Conservation (phyloP, 148 eudicot species). For the Vaccinium myrtillus region DNA sequence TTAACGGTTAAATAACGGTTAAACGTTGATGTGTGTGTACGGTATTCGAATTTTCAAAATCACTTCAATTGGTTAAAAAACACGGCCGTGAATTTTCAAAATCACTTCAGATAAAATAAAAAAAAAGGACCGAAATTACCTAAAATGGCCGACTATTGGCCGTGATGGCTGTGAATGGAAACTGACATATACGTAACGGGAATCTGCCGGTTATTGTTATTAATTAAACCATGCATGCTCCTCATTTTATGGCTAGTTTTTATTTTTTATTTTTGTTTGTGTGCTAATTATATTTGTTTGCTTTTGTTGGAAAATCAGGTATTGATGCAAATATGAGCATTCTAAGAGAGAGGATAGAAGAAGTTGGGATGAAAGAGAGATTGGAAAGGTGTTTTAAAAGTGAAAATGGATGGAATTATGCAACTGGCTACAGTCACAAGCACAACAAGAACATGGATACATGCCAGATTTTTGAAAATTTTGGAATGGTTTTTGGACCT, state of each 20-base stretch:
- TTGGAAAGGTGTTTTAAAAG: constrained; percentile 26
- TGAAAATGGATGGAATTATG: constrained; percentile 39
- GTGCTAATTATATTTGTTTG: neutral
- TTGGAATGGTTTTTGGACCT: constrained; percentile 26
- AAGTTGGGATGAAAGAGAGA: constrained; percentile 34
- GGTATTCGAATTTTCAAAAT: no score
- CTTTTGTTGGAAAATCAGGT: neutral
- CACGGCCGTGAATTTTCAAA: no score
- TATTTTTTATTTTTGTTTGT: neutral
- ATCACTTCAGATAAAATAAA: no score
- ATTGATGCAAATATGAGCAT: constrained; percentile 8
- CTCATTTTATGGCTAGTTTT: neutral
- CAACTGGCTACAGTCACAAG: constrained; percentile 6
- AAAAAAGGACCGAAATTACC: no score
- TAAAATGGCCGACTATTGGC: no score
- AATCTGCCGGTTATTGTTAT: neutral
- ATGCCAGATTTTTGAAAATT: constrained; percentile 15
- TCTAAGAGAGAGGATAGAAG: constrained; percentile 31
- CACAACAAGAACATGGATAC: neutral
- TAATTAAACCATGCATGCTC: neutral
- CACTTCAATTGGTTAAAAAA: no score
- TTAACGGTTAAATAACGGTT: no score
- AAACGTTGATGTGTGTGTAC: no score
- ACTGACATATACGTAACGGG: no score
- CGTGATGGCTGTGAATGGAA: no score